These are phyloP conservation scores for Paracoccidioides brasiliensis DNA, from an alignment of 2,329 filamentous ascomycete genomes.

Conservation along the genomic window DNA sequence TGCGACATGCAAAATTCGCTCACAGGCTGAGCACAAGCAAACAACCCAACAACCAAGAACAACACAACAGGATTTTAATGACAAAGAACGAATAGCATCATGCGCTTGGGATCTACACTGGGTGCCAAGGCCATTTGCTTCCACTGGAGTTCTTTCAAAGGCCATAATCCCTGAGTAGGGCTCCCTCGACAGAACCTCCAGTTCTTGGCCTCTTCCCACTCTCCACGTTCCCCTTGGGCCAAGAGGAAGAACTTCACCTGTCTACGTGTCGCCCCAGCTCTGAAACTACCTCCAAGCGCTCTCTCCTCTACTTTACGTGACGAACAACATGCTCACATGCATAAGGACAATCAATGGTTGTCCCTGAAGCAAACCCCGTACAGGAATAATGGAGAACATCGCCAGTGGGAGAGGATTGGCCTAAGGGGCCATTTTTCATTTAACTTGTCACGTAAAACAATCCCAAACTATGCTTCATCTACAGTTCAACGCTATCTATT, in stretches of 20 bases:
- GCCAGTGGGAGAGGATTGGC: too few relatives aligned
- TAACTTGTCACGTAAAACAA: too few relatives aligned
- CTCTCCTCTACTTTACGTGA: neutral
- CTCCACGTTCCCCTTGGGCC: too few relatives aligned
- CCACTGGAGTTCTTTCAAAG: neutral
- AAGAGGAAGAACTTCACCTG: too few relatives aligned
- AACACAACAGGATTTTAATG: neutral
- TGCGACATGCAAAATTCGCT: neutral
- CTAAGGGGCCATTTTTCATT: too few relatives aligned
- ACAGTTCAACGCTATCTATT: too few relatives aligned
- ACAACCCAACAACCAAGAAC: too few relatives aligned
- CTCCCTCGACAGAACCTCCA: too few relatives aligned
- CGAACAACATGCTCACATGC: neutral
- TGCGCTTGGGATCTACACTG: neutral
- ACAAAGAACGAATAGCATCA: neutral
- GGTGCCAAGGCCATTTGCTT: neutral
- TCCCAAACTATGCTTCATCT: too few relatives aligned
- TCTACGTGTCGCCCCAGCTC: too few relatives aligned
- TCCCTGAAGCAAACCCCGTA: neutral
- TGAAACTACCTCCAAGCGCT: neutral
- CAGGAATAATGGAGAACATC: neutral
- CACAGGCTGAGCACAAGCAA: neutral
- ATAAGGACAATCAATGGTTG: neutral
- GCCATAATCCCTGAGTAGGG: too few relatives aligned
- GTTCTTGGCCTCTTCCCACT: too few relatives aligned